Base-by-base conservation (phyloP, 164 flowering plant species). In the Warburgia ugandensis region DNA sequence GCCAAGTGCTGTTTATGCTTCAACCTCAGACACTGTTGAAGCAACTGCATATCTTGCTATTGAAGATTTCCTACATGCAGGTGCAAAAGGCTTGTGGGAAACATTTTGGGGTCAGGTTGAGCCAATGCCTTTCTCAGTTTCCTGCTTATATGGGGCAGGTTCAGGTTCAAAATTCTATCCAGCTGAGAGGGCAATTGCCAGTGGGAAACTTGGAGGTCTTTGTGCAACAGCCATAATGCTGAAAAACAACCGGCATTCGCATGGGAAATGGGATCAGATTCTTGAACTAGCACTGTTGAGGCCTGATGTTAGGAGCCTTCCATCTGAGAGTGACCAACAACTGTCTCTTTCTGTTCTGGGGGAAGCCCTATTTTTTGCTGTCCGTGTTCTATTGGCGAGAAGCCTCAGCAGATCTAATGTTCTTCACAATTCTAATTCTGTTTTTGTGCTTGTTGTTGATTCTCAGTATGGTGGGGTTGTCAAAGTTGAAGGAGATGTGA, bases 41-140 rank as follows among this genome's bases (percentile, higher is more conserved):
- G 89, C 82, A 39, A 68, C 77, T 59, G 80, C 91, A 1, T 83
- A 72, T 75, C 88, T 86, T 65, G 91, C 97, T 5, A 58, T 84
- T 46, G 97, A 90, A 68, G 97, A 90, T 72, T 90, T 90, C 67
- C 62, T 90, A 38, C 86, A 86, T 64, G 81, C 94, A 4, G 65
- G 85, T 59, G 85, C 68, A 29, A 84, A 78, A 62, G 83, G 96
- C 54, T 74, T 90, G 73, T 90, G 97, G 97, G 94, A 83, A 44
- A 72, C 96, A 37, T 90, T 90, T 72, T 90, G 97, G 97, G 74
- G 77, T 53, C 72, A 76, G 42, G 81, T 69, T 44, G 81, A 59
- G 38, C 70, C 77, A 14, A 60, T 82, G 71, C 97, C 97, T 59
- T 90, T 90, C 64, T 72, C 75, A 30, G 80, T 80, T 46, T 74